These are phyloP conservation scores for Diplotaxis tenuifolia DNA, from an alignment of 345 rosid genomes.

Conservation along the genomic window DNA sequence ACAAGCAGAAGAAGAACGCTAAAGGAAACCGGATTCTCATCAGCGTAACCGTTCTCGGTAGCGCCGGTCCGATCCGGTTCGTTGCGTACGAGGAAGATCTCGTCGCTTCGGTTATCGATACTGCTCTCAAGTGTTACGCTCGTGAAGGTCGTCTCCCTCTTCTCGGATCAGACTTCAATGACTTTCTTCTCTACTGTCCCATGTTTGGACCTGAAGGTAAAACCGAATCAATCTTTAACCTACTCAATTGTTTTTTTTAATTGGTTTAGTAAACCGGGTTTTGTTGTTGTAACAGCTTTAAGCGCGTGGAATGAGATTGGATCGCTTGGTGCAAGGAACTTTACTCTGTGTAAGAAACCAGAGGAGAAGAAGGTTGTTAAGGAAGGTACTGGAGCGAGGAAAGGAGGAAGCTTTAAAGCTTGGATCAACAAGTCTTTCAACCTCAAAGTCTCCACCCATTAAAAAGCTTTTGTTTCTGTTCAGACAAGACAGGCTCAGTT, in stretches of 20 bases:
- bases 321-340: slow-evolving; percentile 68
- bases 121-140: slow-evolving; percentile 78
- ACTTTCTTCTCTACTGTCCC: slow-evolving; percentile 76
- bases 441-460: slow-evolving; percentile 70
- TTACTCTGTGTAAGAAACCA: slow-evolving; percentile 88
- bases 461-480: not conserved
- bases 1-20: slow-evolving; percentile 80
- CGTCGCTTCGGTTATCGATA: slow-evolving; percentile 74
- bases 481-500: not conserved
- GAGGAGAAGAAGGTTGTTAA: slow-evolving; percentile 38
- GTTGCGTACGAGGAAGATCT: slow-evolving; percentile 75
- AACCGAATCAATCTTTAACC: too few species aligned
- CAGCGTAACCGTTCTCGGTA: slow-evolving; percentile 81
- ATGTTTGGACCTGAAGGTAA: slow-evolving; percentile 63
- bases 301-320: slow-evolving; percentile 84
- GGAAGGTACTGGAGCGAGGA: slow-evolving; percentile 38
- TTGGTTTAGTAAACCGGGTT: slow-evolving; percentile 2
- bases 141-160: slow-evolving; percentile 98
- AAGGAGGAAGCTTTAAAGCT: slow-evolving; percentile 76
- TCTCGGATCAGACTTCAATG: slow-evolving; percentile 75
- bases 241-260: not conserved
- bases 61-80: slow-evolving; percentile 95
- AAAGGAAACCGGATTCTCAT: slow-evolving; percentile 74
- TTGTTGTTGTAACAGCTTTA: slow-evolving; percentile 49
- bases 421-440: slow-evolving; percentile 90